phyloP scores from a whole-genome alignment of 2,329 filamentous ascomycete genomes.

The Bipolaris oryzae region DNA sequence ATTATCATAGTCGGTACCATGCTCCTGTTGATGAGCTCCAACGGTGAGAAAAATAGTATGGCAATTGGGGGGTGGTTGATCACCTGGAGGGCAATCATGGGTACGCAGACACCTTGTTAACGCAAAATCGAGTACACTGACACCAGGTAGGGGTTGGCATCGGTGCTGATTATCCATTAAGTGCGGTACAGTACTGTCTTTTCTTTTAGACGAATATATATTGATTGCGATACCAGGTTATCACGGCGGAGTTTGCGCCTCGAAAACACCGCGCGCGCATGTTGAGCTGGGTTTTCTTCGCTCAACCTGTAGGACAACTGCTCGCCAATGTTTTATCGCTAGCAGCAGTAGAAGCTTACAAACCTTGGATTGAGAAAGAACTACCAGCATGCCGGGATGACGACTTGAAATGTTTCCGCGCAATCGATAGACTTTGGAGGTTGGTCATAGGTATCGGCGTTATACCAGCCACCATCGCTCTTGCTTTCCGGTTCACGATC shows the following conservation, averaged over 20 bases:
- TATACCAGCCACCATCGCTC: conserved; percentile 39
- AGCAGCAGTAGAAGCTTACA: conserved; percentile 35
- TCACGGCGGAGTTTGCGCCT: conserved; percentile 50
- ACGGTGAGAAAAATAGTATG: conserved; percentile 45
- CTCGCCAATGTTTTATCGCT: conserved; percentile 40
- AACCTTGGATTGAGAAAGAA: conserved; percentile 29
- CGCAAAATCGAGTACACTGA: neutral
- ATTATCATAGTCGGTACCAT: conserved; percentile 51
- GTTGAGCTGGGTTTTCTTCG: conserved; percentile 51
- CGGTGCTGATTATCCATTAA: conserved; percentile 47
- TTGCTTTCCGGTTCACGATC: conserved; percentile 50
- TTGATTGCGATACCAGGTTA: conserved; percentile 25
- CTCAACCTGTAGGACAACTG: conserved; percentile 51
- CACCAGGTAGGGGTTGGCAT: conserved; percentile 40
- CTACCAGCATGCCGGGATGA: conserved; percentile 21
- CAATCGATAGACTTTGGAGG: conserved; percentile 50
- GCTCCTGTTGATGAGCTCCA: conserved; percentile 48
- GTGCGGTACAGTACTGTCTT: conserved; percentile 28
- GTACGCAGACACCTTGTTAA: conserved; percentile 17
- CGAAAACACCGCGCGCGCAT: conserved; percentile 48
- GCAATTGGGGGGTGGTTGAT: conserved; percentile 49
- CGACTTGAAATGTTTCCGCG: conserved; percentile 33
- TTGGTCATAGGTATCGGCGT: conserved; percentile 50
- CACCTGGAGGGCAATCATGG: conserved; percentile 50
- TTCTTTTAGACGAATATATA: neutral